phyloP scores from a whole-genome alignment of 1,284 basidiomycete genomes.

The Naganishia albida region DNA sequence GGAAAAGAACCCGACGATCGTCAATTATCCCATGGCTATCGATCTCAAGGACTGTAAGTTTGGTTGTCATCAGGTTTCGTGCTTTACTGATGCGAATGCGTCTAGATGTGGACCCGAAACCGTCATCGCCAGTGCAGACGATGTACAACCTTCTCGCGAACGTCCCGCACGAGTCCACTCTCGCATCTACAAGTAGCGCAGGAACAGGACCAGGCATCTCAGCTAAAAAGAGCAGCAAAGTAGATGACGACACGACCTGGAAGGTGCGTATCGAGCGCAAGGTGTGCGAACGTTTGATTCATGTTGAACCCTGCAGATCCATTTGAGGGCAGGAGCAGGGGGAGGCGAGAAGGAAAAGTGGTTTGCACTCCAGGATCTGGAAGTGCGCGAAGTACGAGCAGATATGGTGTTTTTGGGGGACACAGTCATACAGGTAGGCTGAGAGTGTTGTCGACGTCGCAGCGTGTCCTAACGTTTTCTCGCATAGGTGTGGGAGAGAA shows the following conservation, averaged over 20 bases:
- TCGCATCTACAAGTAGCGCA: conserved; percentile 76
- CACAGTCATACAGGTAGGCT: conserved; percentile 81
- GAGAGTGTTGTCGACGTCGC: not conserved
- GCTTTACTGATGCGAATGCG: conserved; percentile 14
- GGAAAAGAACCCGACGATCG: conserved; percentile 98
- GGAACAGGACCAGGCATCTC: conserved; percentile 36
- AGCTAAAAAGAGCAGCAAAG: conserved; percentile 50
- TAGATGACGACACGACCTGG: conserved; percentile 44
- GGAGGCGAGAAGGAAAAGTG: conserved; percentile 86
- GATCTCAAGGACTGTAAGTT: conserved; percentile 84
- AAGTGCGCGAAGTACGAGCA: conserved; percentile 90
- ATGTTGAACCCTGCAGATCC: conserved; percentile 74
- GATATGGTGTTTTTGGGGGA: conserved; percentile 99
- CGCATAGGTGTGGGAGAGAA: conserved; percentile 24
- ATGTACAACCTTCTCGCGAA: conserved; percentile 95
- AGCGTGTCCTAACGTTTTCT: not conserved
- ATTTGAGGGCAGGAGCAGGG: conserved; percentile 71
- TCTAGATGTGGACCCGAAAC: conserved; percentile 73
- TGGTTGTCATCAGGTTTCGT: not conserved
- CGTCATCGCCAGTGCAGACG: conserved; percentile 61
- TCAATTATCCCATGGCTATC: conserved; percentile 93
- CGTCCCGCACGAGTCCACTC: conserved; percentile 84
- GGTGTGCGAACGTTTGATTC: not conserved
- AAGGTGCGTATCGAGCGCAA: conserved; percentile 17
- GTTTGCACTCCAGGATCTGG: conserved; percentile 95